Percentiles rank a stretch among this genome's conserved stretches.
Conservation (phyloP, 345 rosid genomes). For the Linum usitatissimum region DNA sequence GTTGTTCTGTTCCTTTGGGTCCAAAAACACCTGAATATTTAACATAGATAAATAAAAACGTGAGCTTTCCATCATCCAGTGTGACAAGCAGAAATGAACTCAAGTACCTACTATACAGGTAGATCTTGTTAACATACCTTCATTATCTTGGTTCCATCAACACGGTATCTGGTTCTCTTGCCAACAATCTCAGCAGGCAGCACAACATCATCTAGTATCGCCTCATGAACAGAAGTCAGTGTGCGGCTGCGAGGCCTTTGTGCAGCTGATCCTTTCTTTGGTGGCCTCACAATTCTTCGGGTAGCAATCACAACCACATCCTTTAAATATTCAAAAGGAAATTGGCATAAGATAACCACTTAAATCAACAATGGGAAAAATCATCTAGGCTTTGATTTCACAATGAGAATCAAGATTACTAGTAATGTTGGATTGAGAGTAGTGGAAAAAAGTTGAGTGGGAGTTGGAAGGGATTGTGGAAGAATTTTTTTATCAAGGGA, state of each 20-base stretch:
- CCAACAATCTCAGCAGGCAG: slow-evolving; percentile 91
- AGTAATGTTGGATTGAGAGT: too few relatives aligned
- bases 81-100: neutral
- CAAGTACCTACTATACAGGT: neutral
- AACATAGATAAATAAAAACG: too few relatives aligned
- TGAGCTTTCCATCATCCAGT: neutral
- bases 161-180: slow-evolving; percentile 57
- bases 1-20: slow-evolving; percentile 67
- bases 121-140: slow-evolving; percentile 39
- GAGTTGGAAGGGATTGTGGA: too few relatives aligned
- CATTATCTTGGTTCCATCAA: slow-evolving; percentile 68
- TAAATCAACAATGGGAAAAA: neutral
- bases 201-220: slow-evolving; percentile 72
- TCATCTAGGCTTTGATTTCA: too few relatives aligned
- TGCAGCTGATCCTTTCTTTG: slow-evolving; percentile 87
- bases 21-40: slow-evolving; percentile 48
- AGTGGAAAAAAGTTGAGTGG: too few relatives aligned
- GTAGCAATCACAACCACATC: slow-evolving; percentile 68
- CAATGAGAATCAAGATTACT: too few relatives aligned
- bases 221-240: slow-evolving; percentile 72
- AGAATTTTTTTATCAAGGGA: too few relatives aligned
- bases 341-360: neutral
- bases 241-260: slow-evolving; percentile 77
- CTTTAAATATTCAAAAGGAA: slow-evolving; percentile 15
- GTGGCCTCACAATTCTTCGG: slow-evolving; percentile 71